Conservation (phyloP, 2,329 filamentous ascomycete species). For the Paraphaeosphaeria sporulosa region DNA sequence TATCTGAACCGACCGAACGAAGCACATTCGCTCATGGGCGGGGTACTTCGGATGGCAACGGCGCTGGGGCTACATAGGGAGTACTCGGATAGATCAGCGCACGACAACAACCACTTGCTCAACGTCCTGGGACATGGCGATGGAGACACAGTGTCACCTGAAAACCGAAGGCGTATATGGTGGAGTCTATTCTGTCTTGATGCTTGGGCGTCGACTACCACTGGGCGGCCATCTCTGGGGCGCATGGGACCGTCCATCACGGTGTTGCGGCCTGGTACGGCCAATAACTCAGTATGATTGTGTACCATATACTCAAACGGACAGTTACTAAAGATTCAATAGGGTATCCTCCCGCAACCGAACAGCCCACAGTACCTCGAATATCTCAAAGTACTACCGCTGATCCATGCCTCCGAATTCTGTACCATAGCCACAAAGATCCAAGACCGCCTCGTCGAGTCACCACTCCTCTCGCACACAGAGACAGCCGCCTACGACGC, state of each 20-base stretch:
- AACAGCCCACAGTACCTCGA: slow-evolving; percentile 52
- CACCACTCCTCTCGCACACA: slow-evolving; percentile 70
- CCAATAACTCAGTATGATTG: slow-evolving; percentile 38
- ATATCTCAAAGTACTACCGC: slow-evolving; percentile 71
- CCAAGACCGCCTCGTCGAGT: slow-evolving; percentile 76
- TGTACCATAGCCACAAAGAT: slow-evolving; percentile 81
- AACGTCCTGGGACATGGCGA: slow-evolving; percentile 32
- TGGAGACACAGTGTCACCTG: slow-evolving; percentile 46
- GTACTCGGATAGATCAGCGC: slow-evolving; percentile 49
- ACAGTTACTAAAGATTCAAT: neutral
- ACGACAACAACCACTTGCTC: slow-evolving; percentile 25
- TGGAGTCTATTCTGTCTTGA: slow-evolving; percentile 56
- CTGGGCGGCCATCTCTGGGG: slow-evolving; percentile 51
- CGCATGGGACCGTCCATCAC: slow-evolving; percentile 50
- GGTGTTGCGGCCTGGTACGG: slow-evolving; percentile 47
- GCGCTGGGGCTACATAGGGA: slow-evolving; percentile 76
- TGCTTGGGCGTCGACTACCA: slow-evolving; percentile 54
- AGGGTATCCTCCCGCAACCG: slow-evolving; percentile 33
- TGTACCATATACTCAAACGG: neutral
- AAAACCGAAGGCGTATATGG: slow-evolving; percentile 53
- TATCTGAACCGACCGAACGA: slow-evolving; percentile 81
- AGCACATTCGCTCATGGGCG: slow-evolving; percentile 75
- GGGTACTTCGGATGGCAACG: slow-evolving; percentile 76
- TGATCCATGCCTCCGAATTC: slow-evolving; percentile 80
- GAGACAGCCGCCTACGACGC: slow-evolving; percentile 72